Evolutionary conservation across 1,284 basidiomycete genomes (phyloP).

Genomic region (Ustilago bromivora): DNA sequence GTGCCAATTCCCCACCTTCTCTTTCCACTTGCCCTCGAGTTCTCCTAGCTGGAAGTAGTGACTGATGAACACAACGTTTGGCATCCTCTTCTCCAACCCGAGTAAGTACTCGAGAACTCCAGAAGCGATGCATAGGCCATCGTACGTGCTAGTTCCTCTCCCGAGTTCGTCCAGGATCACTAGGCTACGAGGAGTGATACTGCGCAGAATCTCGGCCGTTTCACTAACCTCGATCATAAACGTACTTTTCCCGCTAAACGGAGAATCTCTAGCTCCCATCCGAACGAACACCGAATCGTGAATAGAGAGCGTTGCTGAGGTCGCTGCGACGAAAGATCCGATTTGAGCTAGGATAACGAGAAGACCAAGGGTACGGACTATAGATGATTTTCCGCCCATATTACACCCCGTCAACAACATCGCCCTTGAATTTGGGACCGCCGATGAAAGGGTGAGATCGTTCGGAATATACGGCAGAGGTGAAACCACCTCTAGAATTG

Average conservation of each 20-base stretch:
- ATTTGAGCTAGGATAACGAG: conserved; percentile 72
- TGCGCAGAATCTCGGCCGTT: conserved; percentile 84
- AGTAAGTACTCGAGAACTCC: conserved; percentile 56
- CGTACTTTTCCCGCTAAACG: conserved; percentile 85
- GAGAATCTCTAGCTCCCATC: conserved; percentile 86
- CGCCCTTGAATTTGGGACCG: conserved; percentile 10
- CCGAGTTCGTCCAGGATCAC: conserved; percentile 65
- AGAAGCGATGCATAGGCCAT: conserved; percentile 57
- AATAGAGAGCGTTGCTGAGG: conserved; percentile 78
- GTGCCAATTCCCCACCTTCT: conserved; percentile 50
- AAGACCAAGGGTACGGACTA: conserved; percentile 62
- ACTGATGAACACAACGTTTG: conserved; percentile 61
- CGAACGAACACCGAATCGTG: conserved; percentile 87
- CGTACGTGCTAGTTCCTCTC: conserved; percentile 54
- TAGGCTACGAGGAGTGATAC: conserved; percentile 69
- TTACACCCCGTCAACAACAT: conserved; percentile 68
- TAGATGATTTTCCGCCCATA: conserved; percentile 78
- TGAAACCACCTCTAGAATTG: conserved; percentile 58
- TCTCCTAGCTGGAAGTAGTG: conserved; percentile 60
- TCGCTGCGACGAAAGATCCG: conserved; percentile 77
- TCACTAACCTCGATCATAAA: conserved; percentile 97
- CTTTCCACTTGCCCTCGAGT: conserved; percentile 17
- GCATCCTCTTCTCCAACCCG: conserved; percentile 1
- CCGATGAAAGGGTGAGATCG: conserved; percentile 37
- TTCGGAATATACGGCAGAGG: conserved; percentile 60